These are phyloP conservation scores for Thermomucor indicae-seudaticae DNA, from an alignment of 371 early-diverging fungal genomes.

Conservation along the genomic window DNA sequence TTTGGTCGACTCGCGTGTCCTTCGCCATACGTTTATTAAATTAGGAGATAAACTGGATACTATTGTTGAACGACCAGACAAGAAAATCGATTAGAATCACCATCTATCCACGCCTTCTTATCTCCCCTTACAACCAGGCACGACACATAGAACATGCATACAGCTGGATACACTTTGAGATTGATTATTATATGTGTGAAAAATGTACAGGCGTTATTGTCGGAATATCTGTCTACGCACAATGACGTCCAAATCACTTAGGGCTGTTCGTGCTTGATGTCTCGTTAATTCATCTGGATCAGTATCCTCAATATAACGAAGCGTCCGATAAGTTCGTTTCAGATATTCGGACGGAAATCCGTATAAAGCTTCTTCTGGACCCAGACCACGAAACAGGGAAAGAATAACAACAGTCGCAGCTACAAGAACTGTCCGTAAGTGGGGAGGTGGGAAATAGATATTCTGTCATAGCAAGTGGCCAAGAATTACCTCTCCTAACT, in stretches of 20 bases:
- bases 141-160: constrained; percentile 1
- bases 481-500: constrained; percentile 57
- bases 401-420: constrained; percentile 69
- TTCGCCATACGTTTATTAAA: constrained; percentile 74
- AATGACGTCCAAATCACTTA: constrained; percentile 60
- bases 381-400: constrained; percentile 67
- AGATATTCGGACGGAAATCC: constrained; percentile 57
- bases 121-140: no score
- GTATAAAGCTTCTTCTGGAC: constrained; percentile 46
- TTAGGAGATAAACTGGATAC: constrained; percentile 65
- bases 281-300: constrained; percentile 68
- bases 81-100: constrained; percentile 5
- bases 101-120: not conserved
- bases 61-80: constrained; percentile 56
- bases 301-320: constrained; percentile 59
- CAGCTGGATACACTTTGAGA: not conserved
- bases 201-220: not conserved
- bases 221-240: constrained; percentile 49
- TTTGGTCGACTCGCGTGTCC: constrained; percentile 68
- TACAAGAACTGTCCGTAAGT: constrained; percentile 2
- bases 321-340: constrained; percentile 48
- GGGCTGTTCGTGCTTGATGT: constrained; percentile 59
- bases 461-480: no score
- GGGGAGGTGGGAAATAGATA: no score
- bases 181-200: not conserved